A percentile compares a stretch with the other conserved stretches of the same genome.
Conservation (phyloP, 2,329 filamentous ascomycete genomes). For the Colletotrichum coccodes region DNA sequence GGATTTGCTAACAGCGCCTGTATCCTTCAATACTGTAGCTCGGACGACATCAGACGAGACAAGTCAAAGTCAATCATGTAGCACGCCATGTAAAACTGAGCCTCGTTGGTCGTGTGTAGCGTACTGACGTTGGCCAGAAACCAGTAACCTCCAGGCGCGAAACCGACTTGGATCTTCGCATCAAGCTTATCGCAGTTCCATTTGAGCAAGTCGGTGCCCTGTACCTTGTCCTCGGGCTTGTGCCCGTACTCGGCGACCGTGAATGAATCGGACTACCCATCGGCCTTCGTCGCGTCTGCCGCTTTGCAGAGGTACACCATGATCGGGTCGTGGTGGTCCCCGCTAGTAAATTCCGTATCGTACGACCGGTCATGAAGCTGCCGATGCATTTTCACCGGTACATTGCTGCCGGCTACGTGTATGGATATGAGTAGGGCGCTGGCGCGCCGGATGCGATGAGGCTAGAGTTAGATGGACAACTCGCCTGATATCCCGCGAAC, state of each 20-base stretch:
- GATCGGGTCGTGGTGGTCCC: constrained; percentile 60
- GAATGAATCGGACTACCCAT: constrained; percentile 57
- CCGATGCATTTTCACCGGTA: constrained; percentile 57
- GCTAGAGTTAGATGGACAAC: too few relatives aligned
- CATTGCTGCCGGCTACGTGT: constrained; percentile 44
- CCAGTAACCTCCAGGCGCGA: constrained; percentile 55
- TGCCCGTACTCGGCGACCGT: constrained; percentile 58
- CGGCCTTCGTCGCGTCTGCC: constrained; percentile 53
- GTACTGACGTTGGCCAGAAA: constrained; percentile 56
- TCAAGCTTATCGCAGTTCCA: constrained; percentile 9
- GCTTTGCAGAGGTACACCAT: constrained; percentile 60
- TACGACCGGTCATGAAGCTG: constrained; percentile 53
- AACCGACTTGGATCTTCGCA: constrained; percentile 45
- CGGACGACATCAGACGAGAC: constrained; percentile 30
- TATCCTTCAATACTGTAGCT: background rate
- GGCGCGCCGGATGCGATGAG: background rate
- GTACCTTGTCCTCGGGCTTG: background rate
- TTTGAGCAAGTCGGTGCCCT: constrained; percentile 20
- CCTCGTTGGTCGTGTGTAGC: constrained; percentile 46
- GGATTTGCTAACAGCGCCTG: constrained; percentile 31
- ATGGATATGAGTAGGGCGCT: background rate
- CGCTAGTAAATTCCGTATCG: constrained; percentile 59
- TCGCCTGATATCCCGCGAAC: background rate
- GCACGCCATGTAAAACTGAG: constrained; percentile 31
- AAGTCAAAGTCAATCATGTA: constrained; percentile 37